These are phyloP conservation scores for Spiraea crenata DNA, from an alignment of 331 rosid species.

Conservation along the genomic window DNA sequence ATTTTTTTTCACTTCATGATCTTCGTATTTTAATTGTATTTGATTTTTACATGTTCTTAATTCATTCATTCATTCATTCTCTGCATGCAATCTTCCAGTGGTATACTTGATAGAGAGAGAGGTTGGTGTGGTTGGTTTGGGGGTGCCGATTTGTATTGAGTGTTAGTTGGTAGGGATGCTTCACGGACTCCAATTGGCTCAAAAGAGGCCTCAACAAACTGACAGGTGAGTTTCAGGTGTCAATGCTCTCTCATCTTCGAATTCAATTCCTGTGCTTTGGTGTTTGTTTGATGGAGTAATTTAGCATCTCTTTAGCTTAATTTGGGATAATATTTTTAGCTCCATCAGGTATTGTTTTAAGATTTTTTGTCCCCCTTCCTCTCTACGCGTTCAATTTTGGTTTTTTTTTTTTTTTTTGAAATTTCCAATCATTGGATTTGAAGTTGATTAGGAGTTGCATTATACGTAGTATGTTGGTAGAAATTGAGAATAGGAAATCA, in stretches of 20 bases:
- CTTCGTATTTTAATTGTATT: too few species aligned
- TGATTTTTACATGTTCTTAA: too few species aligned
- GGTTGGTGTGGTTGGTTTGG: neutral
- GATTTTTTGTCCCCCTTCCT: neutral
- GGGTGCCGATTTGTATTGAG: constrained; percentile 2
- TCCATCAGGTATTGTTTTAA: neutral
- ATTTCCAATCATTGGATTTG: neutral
- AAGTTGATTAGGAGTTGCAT: too few species aligned
- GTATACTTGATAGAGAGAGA: neutral
- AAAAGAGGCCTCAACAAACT: neutral
- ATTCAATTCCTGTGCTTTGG: neutral
- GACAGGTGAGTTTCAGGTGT: neutral
- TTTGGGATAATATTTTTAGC: neutral
- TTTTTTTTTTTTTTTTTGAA: neutral
- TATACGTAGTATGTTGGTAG: too few species aligned
- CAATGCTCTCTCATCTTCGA: neutral
- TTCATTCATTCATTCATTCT: too few species aligned
- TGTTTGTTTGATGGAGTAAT: neutral
- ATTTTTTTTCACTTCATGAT: too few species aligned
- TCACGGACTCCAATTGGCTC: neutral
- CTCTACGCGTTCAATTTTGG: neutral
- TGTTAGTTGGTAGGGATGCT: neutral
- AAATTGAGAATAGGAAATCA: too few species aligned
- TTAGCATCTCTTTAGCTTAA: neutral
- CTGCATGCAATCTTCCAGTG: too few species aligned